Percentiles rank a stretch among this genome's conserved stretches.
phyloP scores from a whole-genome alignment of 108 stramenopile species.

The Hondaea fermentalgiana region DNA sequence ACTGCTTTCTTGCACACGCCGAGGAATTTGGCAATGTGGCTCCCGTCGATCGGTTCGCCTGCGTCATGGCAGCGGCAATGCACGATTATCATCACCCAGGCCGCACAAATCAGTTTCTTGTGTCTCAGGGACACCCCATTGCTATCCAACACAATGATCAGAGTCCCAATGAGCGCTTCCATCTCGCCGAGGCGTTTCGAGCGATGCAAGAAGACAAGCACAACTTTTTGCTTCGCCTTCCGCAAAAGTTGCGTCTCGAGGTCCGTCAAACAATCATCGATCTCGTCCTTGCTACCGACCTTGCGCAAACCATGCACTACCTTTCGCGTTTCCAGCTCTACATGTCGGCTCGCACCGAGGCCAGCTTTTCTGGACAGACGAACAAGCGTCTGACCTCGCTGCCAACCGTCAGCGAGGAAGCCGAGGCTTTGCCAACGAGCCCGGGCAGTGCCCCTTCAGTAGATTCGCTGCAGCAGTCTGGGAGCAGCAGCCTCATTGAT shows the following conservation, averaged over 20 bases:
- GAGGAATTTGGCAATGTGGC: conserved; percentile 1
- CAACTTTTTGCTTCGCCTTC: conserved; percentile 32
- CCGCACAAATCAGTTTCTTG: conserved; percentile 44
- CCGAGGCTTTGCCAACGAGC: not conserved
- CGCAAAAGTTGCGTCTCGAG: not conserved
- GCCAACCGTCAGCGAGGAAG: not conserved
- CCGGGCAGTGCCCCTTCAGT: not conserved
- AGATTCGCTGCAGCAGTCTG: not conserved
- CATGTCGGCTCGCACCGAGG: conserved; percentile 1
- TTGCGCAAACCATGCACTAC: conserved; percentile 41
- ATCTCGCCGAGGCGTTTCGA: conserved; percentile 40
- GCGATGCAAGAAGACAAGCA: conserved; percentile 24
- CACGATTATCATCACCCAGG: conserved; percentile 53
- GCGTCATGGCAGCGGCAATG: conserved; percentile 39
- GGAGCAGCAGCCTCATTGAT: not conserved
- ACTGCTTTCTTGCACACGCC: conserved; percentile 16
- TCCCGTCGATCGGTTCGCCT: conserved; percentile 32
- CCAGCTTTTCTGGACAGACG: not conserved
- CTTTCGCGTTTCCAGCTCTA: conserved; percentile 31
- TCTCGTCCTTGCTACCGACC: conserved; percentile 45
- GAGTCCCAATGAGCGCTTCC: conserved; percentile 48
- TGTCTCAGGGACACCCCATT: conserved; percentile 30
- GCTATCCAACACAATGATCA: conserved; percentile 47
- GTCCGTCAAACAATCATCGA: conserved; percentile 35
- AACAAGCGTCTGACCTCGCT: not conserved